Conservation (phyloP, 441 rosid species). For the Populus hybrid region DNA sequence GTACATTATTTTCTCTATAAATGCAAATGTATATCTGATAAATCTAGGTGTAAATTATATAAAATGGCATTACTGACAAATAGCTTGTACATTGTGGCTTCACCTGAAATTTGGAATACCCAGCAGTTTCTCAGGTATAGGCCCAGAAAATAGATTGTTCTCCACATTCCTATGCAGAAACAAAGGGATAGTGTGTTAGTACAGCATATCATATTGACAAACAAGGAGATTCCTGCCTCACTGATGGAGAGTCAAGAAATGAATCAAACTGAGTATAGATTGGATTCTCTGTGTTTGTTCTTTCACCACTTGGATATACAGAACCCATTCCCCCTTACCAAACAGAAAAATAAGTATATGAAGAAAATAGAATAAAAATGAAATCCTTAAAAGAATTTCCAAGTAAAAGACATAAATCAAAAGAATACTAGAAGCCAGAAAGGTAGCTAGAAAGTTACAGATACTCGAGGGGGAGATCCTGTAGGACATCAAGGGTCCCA, state of each 20-base stretch:
- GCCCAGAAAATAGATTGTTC: constrained; percentile 87
- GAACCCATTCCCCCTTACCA: background rate
- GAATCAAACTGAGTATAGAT: background rate
- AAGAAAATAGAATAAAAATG: background rate
- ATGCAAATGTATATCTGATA: background rate
- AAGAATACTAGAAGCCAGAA: background rate
- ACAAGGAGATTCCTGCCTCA: background rate
- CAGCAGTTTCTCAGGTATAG: constrained; percentile 67
- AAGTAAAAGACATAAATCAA: background rate
- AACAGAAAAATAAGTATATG: background rate
- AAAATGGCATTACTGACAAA: background rate
- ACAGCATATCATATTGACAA: background rate
- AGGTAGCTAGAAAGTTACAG: constrained; percentile 43
- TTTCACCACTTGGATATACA: background rate
- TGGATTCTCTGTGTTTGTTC: background rate
- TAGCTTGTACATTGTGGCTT: background rate
- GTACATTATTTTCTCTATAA: background rate
- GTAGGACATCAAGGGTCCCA: constrained; percentile 73
- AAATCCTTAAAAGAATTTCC: background rate
- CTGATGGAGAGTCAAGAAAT: background rate
- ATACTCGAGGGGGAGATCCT: constrained; percentile 68
- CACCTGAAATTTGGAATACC: constrained; percentile 77
- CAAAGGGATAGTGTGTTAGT: constrained; percentile 21
- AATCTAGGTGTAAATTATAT: background rate
- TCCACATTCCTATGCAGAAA: constrained; percentile 61